Conservation (phyloP, 495 filamentous ascomycete species). For the Podospora anserina region DNA sequence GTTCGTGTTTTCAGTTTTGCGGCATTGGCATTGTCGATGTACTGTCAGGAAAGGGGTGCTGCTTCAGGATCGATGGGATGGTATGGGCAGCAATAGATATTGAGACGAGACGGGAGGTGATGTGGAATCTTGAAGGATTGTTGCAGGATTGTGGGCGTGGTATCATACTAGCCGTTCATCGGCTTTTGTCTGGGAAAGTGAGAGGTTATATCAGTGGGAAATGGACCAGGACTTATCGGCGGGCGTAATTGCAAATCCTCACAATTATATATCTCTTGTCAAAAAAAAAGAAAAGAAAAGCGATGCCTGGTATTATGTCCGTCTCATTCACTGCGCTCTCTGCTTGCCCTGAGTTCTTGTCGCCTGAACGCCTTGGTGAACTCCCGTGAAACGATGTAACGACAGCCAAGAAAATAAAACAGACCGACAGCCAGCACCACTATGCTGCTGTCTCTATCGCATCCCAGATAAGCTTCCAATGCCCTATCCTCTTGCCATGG, state of each 20-base stretch:
- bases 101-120: neutral
- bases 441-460: no score
- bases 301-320: neutral
- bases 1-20: constrained; percentile 13
- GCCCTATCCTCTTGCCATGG: no score
- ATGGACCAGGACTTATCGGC: neutral
- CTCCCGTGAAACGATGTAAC: neutral
- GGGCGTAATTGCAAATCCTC: neutral
- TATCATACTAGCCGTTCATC: neutral
- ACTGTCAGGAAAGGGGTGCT: neutral
- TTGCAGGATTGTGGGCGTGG: neutral
- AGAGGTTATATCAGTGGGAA: neutral
- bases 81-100: neutral
- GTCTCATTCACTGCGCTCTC: neutral
- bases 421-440: no score
- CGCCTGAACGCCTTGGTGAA: neutral
- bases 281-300: neutral
- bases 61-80: neutral
- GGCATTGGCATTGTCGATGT: constrained; percentile 15
- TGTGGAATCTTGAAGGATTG: neutral
- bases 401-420: neutral
- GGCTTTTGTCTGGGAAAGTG: neutral
- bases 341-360: neutral
- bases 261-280: neutral
- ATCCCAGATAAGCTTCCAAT: no score